These are phyloP conservation scores for Logfia minima DNA, from an alignment of 129 eudicot species.

Conservation along the genomic window DNA sequence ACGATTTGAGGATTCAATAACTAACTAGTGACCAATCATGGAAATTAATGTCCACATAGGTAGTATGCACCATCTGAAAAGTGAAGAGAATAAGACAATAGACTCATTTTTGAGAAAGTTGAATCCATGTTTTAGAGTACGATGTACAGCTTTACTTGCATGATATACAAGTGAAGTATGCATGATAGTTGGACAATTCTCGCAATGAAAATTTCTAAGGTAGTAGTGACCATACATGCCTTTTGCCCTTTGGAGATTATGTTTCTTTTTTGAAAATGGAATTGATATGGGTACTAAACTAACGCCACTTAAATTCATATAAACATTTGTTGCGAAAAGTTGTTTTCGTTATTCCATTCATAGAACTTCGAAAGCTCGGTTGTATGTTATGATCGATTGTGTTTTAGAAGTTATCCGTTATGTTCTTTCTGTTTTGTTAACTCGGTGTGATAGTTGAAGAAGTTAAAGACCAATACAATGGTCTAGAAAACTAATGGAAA, in stretches of 20 bases:
- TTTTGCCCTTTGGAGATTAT: background rate
- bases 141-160: background rate
- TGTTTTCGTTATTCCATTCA: background rate
- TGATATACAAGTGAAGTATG: background rate
- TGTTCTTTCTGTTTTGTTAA: background rate
- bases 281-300: background rate
- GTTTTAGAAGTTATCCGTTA: no score
- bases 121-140: background rate
- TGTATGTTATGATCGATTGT: no score
- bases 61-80: slow-evolving; percentile 2
- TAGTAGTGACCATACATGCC: no score
- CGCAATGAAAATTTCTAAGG: background rate
- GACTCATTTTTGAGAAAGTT: background rate
- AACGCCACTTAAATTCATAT: no score
- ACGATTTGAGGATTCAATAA: background rate
- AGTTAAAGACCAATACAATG: background rate
- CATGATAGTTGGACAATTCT: background rate
- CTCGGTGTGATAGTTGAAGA: background rate
- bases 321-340: background rate
- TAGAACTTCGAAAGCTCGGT: background rate
- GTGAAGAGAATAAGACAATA: slow-evolving; percentile 13
- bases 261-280: background rate
- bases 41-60: slow-evolving; percentile 13
- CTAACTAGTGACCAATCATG: slow-evolving; percentile 16
- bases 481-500: no score